Conservation (phyloP, 257 asterid species). For the Capsicum rhomboideum region DNA sequence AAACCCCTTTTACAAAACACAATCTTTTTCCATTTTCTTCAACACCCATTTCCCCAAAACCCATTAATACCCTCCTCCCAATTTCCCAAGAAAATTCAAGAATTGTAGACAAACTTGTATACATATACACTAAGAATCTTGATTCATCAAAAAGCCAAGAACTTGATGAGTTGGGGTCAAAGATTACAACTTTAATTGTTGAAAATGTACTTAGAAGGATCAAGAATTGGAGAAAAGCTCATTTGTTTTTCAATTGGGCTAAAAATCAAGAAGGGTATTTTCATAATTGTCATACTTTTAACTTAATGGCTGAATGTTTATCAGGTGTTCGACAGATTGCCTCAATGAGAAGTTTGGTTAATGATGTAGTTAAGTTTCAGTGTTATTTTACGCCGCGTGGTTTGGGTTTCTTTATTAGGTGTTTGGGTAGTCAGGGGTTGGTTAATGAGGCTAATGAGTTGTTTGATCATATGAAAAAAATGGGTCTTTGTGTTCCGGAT, state of each 20-base stretch:
- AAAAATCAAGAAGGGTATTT: conserved; percentile 46
- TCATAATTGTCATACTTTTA: conserved; percentile 62
- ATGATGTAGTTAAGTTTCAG: conserved; percentile 20
- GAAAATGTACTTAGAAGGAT: conserved; percentile 56
- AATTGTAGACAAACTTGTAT: conserved; percentile 29
- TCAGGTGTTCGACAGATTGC: conserved; percentile 85
- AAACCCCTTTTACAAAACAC: background rate
- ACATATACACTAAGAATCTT: conserved; percentile 45
- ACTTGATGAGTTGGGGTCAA: conserved; percentile 48
- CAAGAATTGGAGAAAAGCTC: conserved; percentile 60
- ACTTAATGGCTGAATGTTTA: conserved; percentile 63
- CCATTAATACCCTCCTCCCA: background rate
- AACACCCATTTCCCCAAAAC: conserved; percentile 5
- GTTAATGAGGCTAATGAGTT: conserved; percentile 63
- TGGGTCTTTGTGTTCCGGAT: conserved; percentile 45
- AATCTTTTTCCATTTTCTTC: background rate
- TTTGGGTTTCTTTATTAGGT: conserved; percentile 74
- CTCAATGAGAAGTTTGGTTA: conserved; percentile 44
- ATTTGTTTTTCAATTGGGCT: conserved; percentile 66
- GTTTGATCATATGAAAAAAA: conserved; percentile 61
- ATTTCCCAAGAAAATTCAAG: background rate
- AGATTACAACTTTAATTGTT: conserved; percentile 54
- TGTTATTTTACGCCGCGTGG: conserved; percentile 74
- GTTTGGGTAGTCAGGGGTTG: conserved; percentile 64
- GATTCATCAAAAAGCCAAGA: conserved; percentile 36